Percentiles rank a stretch among this genome's conserved stretches.
Evolutionary conservation across 495 filamentous ascomycete species (phyloP).

Genomic region (Aspergillus ostianus): DNA sequence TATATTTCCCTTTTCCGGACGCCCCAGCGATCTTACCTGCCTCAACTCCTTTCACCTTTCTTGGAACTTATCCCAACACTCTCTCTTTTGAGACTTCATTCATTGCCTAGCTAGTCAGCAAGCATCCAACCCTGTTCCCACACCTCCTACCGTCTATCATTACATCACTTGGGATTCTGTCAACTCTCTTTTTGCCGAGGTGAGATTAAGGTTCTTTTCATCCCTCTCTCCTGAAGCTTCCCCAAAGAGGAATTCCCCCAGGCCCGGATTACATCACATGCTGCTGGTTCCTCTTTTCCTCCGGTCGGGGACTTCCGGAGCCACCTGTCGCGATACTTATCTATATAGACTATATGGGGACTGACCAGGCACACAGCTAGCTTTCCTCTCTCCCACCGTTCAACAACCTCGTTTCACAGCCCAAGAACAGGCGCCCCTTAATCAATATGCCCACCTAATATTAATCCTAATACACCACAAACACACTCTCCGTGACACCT

Average conservation of each 20-base stretch:
- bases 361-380: not conserved
- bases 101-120: too few species aligned
- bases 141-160: too few species aligned
- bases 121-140: too few species aligned
- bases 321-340: not conserved
- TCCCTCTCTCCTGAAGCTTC: not conserved
- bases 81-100: too few species aligned
- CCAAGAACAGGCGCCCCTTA: not conserved
- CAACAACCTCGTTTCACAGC: not conserved
- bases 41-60: too few species aligned
- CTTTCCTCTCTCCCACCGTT: not conserved
- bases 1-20: too few species aligned
- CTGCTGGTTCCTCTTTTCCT: not conserved
- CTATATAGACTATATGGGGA: not conserved
- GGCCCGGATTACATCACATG: constrained; percentile 9
- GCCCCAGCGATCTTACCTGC: too few species aligned
- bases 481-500: constrained; percentile 6
- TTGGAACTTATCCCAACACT: too few species aligned
- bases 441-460: not conserved
- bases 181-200: too few species aligned
- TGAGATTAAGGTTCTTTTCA: too few species aligned
- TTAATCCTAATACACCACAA: not conserved
- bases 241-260: not conserved
- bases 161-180: too few species aligned
- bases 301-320: constrained; percentile 5